These are phyloP conservation scores for Neurospora sp. DNA, from an alignment of 495 filamentous ascomycete species.

Conservation along the genomic window DNA sequence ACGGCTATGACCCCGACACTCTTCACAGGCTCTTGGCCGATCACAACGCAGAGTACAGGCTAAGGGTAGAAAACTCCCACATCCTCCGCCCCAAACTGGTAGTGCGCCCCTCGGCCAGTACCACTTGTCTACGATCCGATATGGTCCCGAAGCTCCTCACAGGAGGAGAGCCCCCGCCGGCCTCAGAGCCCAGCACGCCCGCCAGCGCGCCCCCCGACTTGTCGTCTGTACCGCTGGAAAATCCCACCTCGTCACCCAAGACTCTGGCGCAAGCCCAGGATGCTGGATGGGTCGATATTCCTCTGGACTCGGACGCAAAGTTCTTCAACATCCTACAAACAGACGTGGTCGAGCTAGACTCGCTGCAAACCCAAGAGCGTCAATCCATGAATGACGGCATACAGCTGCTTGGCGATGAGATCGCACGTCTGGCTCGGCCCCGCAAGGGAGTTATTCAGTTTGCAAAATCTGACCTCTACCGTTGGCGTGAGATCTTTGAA, in stretches of 20 bases:
- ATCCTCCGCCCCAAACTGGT: slow-evolving; percentile 18
- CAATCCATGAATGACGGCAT: slow-evolving; percentile 45
- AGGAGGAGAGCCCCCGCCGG: slow-evolving; percentile 1
- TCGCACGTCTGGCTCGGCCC: slow-evolving; percentile 51
- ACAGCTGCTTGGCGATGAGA: slow-evolving; percentile 39
- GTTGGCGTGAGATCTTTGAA: slow-evolving; percentile 65
- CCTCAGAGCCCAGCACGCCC: not conserved
- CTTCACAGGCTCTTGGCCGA: slow-evolving; percentile 40
- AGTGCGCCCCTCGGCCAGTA: slow-evolving; percentile 11
- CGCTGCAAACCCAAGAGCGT: slow-evolving; percentile 48
- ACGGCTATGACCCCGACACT: slow-evolving; percentile 54
- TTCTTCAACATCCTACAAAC: slow-evolving; percentile 58
- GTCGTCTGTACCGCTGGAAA: not conserved
- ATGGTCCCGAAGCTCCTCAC: not conserved
- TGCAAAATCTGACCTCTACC: slow-evolving; percentile 53
- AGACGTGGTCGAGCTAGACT: slow-evolving; percentile 51
- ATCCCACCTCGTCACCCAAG: not conserved
- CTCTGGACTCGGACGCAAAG: slow-evolving; percentile 53
- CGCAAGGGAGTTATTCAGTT: slow-evolving; percentile 24
- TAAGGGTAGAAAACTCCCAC: slow-evolving; percentile 25
- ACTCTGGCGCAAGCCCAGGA: not conserved
- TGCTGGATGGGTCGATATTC: slow-evolving; percentile 46
- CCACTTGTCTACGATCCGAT: not conserved
- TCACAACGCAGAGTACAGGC: slow-evolving; percentile 36
- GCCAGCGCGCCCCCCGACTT: not conserved